Percentiles rank a stretch among this genome's conserved stretches.
phyloP scores from a whole-genome alignment of 2,329 filamentous ascomycete genomes.

The Lojkania enalia region DNA sequence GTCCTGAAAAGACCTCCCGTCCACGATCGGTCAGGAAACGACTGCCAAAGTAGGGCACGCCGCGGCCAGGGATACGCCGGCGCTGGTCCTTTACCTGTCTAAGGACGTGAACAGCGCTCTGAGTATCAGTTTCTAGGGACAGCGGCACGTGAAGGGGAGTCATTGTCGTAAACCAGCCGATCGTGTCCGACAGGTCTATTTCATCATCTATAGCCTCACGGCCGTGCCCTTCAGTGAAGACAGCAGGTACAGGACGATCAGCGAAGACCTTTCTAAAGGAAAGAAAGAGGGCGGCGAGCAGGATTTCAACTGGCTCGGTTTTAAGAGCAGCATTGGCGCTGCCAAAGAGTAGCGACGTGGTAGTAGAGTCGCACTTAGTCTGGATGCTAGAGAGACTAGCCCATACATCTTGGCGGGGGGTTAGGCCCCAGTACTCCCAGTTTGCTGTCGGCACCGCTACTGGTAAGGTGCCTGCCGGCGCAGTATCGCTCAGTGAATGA shows the following conservation, averaged over 20 bases:
- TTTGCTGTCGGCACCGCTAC: constrained; percentile 23
- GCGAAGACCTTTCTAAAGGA: constrained; percentile 14
- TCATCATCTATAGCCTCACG: constrained; percentile 19
- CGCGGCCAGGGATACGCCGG: constrained; percentile 47
- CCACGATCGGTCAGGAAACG: constrained; percentile 18
- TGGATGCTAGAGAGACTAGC: no score
- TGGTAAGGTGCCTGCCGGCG: no score
- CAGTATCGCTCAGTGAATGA: no score
- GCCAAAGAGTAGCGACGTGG: no score
- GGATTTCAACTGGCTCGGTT: constrained; percentile 49
- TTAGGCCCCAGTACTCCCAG: constrained; percentile 27
- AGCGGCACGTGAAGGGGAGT: constrained; percentile 55
- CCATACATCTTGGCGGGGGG: no score
- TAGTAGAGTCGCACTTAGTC: no score
- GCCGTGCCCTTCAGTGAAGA: constrained; percentile 21
- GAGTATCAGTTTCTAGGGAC: constrained; percentile 40
- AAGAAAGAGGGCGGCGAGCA: constrained; percentile 8
- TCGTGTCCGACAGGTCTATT: constrained; percentile 21
- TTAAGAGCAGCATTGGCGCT: constrained; percentile 48
- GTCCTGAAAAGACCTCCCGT: constrained; percentile 29
- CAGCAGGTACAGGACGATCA: constrained; percentile 52
- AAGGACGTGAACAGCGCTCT: constrained; percentile 55
- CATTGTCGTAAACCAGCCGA: constrained; percentile 25
- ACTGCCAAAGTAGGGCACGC: constrained; percentile 51
- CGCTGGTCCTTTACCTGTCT: constrained; percentile 56